Evolutionary conservation across 352 stramenopile genomes (phyloP).

Genomic region (Globisporangium echinulatum): DNA sequence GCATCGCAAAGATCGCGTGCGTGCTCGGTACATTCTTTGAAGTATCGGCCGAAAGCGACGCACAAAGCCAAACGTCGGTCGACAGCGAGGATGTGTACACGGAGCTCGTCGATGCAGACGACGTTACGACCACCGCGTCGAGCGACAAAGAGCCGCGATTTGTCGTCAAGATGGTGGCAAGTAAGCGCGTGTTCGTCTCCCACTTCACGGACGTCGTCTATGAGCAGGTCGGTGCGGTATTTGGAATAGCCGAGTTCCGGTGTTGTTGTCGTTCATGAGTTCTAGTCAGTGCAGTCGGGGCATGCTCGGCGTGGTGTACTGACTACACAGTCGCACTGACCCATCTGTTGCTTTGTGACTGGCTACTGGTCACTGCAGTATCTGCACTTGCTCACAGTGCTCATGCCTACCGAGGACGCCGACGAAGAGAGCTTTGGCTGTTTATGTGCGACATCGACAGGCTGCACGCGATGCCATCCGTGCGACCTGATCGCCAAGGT

Average conservation of each 20-base stretch:
- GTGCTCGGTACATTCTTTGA: slow-evolving; percentile 13
- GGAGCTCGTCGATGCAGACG: background rate
- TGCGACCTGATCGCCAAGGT: slow-evolving; percentile 14
- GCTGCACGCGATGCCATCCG: slow-evolving; percentile 5
- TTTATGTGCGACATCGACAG: background rate
- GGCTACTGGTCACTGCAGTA: background rate
- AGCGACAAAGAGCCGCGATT: slow-evolving; percentile 1
- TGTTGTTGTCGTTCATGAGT: background rate
- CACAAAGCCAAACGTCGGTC: background rate
- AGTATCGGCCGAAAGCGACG: slow-evolving; percentile 1
- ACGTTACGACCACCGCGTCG: background rate
- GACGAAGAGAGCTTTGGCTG: slow-evolving; percentile 12
- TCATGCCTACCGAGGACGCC: background rate
- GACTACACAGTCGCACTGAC: no score
- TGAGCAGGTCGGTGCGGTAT: slow-evolving; percentile 15
- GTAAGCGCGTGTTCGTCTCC: slow-evolving; percentile 21
- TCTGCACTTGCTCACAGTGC: slow-evolving; percentile 5
- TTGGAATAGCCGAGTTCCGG: background rate
- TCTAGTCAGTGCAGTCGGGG: no score
- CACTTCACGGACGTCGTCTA: slow-evolving; percentile 29
- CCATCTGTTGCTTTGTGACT: background rate
- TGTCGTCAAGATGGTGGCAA: slow-evolving; percentile 11
- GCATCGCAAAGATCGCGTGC: slow-evolving; percentile 8
- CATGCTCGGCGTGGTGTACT: no score
- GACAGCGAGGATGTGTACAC: background rate